Evolutionary conservation across 2,329 filamentous ascomycete species (phyloP).

Genomic region (Botryotinia calthae): DNA sequence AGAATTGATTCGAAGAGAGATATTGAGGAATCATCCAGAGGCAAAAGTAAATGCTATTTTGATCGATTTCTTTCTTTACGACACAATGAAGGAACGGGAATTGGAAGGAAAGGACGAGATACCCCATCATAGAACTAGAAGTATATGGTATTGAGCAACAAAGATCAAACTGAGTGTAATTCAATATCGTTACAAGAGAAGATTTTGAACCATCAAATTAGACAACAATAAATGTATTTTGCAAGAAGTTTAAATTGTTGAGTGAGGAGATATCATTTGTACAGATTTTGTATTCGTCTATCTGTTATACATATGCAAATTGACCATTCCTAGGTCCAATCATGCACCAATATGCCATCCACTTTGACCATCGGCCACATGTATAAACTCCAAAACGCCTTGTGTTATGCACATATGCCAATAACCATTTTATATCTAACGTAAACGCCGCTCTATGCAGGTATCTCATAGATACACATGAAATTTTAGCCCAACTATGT

Average conservation of each 20-base stretch:
- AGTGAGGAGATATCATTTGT: neutral
- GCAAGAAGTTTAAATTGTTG: neutral
- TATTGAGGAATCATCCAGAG: slow-evolving; percentile 68
- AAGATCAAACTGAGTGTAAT: neutral
- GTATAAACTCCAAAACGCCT: slow-evolving; percentile 16
- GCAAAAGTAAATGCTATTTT: slow-evolving; percentile 79
- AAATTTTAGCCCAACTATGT: neutral
- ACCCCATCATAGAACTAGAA: slow-evolving; percentile 85
- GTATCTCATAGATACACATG: slow-evolving; percentile 9
- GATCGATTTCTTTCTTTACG: slow-evolving; percentile 97
- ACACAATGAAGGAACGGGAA: slow-evolving; percentile 86
- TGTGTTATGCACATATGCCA: slow-evolving; percentile 9
- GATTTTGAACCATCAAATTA: neutral
- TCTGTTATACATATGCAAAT: slow-evolving; percentile 1
- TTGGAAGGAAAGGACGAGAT: slow-evolving; percentile 57
- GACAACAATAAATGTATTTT: neutral
- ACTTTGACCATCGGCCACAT: neutral
- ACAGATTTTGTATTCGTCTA: slow-evolving; percentile 6
- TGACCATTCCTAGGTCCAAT: no score
- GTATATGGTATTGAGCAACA: slow-evolving; percentile 77
- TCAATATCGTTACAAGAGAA: neutral
- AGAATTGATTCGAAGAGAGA: slow-evolving; percentile 81
- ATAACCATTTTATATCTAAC: slow-evolving; percentile 15
- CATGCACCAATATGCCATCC: neutral
- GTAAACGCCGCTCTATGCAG: slow-evolving; percentile 16